These are phyloP conservation scores for Botrytis squamosa DNA, from an alignment of 2,329 filamentous ascomycete genomes.

Conservation along the genomic window DNA sequence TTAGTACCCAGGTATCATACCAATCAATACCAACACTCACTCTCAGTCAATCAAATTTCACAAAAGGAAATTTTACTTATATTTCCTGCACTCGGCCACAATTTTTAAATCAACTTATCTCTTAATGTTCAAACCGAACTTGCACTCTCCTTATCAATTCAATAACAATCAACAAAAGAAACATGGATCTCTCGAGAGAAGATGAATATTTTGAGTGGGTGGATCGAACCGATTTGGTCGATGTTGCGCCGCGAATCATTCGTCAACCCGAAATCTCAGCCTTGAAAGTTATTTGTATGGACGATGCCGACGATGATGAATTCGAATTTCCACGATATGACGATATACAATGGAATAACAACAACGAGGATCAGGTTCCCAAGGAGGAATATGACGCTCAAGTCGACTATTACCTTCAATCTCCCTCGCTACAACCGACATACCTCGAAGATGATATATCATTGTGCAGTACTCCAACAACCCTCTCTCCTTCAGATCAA, in stretches of 20 bases:
- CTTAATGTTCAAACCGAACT: background rate
- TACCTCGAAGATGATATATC: constrained; percentile 44
- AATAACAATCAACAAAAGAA: background rate
- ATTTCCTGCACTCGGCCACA: background rate
- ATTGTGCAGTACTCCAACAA: constrained; percentile 62
- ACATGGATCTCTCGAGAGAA: constrained; percentile 19
- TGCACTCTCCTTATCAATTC: background rate
- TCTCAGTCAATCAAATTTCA: background rate
- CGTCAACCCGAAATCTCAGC: constrained; percentile 15
- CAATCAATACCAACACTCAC: background rate
- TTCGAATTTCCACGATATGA: constrained; percentile 46
- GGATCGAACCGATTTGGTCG: constrained; percentile 11
- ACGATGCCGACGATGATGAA: constrained; percentile 81
- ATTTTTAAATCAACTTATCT: background rate
- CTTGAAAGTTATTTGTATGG: constrained; percentile 34
- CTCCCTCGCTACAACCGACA: constrained; percentile 56
- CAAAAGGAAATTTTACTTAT: background rate
- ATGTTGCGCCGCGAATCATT: constrained; percentile 16
- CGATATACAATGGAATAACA: constrained; percentile 22
- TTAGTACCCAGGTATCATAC: background rate
- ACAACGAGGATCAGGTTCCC: constrained; percentile 9
- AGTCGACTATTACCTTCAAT: constrained; percentile 49
- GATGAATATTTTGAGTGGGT: constrained; percentile 21
- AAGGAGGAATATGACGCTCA: constrained; percentile 36
- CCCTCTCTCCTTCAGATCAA: constrained; percentile 43